Evolutionary conservation across 805 yeast species (phyloP).

Genomic region (Metschnikowia kofuensis): DNA sequence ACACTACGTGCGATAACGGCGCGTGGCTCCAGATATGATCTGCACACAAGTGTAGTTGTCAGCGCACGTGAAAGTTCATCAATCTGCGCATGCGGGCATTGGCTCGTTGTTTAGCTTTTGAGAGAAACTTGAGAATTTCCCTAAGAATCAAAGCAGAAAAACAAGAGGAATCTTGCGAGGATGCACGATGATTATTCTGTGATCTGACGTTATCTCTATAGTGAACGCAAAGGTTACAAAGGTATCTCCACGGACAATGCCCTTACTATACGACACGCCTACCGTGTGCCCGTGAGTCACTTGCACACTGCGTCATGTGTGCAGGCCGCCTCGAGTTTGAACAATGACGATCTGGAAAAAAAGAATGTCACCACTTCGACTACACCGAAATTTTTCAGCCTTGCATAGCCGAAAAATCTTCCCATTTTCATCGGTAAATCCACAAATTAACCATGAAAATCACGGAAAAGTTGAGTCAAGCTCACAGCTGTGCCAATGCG

Average conservation of each 20-base stretch:
- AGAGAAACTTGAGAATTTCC: too few species aligned
- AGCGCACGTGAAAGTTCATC: conserved; percentile 13
- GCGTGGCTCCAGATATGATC: conserved; percentile 2
- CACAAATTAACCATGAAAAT: conserved; percentile 30
- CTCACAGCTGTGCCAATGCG: conserved; percentile 36
- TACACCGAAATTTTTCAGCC: too few species aligned
- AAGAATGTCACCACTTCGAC: background rate
- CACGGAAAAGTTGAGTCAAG: conserved; percentile 41
- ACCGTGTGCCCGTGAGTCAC: conserved; percentile 3
- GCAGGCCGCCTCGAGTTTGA: conserved; percentile 6
- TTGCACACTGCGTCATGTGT: background rate
- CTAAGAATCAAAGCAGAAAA: too few species aligned
- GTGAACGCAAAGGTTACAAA: too few species aligned
- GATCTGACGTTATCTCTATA: too few species aligned
- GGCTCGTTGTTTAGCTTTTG: too few species aligned
- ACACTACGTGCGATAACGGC: background rate
- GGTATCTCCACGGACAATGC: too few species aligned
- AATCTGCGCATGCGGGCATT: conserved; percentile 4
- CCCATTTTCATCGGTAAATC: too few species aligned
- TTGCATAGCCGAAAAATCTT: too few species aligned
- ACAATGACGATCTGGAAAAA: conserved; percentile 7
- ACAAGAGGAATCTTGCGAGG: too few species aligned
- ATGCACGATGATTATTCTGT: too few species aligned
- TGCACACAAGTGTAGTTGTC: conserved; percentile 8
- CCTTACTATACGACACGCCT: too few species aligned